These are phyloP conservation scores for Eragrostis nindensis DNA, from an alignment of 176 grass and related monocot genomes.

Conservation along the genomic window DNA sequence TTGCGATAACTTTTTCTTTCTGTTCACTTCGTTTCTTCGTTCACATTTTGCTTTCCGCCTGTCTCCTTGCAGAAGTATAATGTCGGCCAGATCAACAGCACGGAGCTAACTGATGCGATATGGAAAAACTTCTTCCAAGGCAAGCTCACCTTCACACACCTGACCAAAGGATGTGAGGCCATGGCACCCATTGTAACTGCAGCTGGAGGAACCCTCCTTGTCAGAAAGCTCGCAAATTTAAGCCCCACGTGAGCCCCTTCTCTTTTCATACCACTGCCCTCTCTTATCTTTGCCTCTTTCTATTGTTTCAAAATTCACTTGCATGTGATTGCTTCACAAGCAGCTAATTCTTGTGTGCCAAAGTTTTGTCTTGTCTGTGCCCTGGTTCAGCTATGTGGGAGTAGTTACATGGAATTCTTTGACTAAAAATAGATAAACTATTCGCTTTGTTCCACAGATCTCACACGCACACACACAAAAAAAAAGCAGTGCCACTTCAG, in stretches of 20 bases:
- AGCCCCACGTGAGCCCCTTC: constrained; percentile 55
- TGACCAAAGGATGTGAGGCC: constrained; percentile 76
- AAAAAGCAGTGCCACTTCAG: too few species aligned
- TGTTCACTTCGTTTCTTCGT: neutral
- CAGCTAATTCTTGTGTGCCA: neutral
- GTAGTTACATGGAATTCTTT: neutral
- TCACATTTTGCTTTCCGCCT: neutral
- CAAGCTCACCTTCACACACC: constrained; percentile 71
- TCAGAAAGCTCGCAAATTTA: constrained; percentile 74
- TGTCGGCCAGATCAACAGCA: constrained; percentile 77
- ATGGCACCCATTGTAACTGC: constrained; percentile 61
- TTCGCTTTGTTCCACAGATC: neutral
- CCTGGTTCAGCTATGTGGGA: neutral
- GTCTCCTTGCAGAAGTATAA: constrained; percentile 74
- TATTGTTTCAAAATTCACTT: neutral
- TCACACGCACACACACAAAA: too few species aligned
- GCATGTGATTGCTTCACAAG: neutral
- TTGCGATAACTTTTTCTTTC: neutral
- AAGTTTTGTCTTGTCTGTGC: neutral
- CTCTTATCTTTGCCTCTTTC: neutral
- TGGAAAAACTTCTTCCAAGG: constrained; percentile 86
- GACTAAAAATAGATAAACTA: neutral
- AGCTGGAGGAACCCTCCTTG: constrained; percentile 60
- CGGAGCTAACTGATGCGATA: constrained; percentile 61
- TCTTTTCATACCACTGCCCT: neutral